Evolutionary conservation across 345 rosid genomes (phyloP).

Genomic region (Rhodamnia argentea): DNA sequence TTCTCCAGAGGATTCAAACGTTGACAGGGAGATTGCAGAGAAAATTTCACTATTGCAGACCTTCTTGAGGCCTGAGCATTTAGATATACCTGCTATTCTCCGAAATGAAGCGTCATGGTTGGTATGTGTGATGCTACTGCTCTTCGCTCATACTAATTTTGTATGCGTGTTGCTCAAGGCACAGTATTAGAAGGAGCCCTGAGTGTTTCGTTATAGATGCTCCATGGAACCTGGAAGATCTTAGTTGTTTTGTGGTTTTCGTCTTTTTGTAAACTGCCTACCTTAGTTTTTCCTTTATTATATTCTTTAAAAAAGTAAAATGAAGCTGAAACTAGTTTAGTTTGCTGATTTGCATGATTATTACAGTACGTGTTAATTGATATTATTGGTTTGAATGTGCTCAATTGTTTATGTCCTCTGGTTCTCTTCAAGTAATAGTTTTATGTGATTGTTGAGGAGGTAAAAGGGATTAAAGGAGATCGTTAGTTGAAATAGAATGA

Average conservation of each 20-base stretch:
- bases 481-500: neutral
- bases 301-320: neutral
- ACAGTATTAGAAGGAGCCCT: neutral
- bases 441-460: neutral
- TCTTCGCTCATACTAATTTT: neutral
- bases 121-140: slow-evolving; percentile 20
- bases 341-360: neutral
- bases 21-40: slow-evolving; percentile 31
- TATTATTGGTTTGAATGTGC: neutral
- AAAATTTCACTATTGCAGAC: slow-evolving; percentile 38
- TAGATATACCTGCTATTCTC: slow-evolving; percentile 41
- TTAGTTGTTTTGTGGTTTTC: neutral
- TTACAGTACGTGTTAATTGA: neutral
- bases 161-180: neutral
- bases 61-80: slow-evolving; percentile 50
- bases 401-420: neutral
- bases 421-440: neutral
- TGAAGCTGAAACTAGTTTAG: neutral
- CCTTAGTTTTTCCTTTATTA: neutral
- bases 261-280: neutral
- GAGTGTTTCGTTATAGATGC: neutral
- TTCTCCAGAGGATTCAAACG: slow-evolving; percentile 29
- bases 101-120: slow-evolving; percentile 51
- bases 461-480: neutral
- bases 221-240: neutral